These are phyloP conservation scores for Coemansia sp. DNA, from an alignment of 192 early-diverging fungal genomes.

Conservation along the genomic window DNA sequence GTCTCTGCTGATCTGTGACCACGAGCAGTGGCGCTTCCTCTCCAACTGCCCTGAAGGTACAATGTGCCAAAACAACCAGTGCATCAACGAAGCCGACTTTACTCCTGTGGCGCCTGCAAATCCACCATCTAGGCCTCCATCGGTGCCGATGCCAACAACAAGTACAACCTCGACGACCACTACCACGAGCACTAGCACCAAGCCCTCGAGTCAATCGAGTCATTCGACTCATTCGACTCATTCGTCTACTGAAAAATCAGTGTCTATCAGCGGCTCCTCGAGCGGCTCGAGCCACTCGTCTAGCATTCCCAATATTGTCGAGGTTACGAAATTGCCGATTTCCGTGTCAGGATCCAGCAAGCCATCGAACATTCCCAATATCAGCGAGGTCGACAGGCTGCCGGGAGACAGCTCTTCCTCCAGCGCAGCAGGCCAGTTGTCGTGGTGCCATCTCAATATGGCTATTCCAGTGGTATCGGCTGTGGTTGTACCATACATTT, in stretches of 20 bases:
- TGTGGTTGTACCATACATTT: not conserved
- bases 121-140: not conserved
- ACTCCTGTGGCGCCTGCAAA: not conserved
- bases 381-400: not conserved
- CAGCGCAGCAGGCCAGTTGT: not conserved
- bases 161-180: not conserved
- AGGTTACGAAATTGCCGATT: not conserved
- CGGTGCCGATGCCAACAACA: not conserved
- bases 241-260: not conserved
- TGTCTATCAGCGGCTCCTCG: not conserved
- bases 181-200: not conserved
- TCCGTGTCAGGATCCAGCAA: not conserved
- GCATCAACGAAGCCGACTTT: not conserved
- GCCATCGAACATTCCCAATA: not conserved
- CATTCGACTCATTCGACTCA: not conserved
- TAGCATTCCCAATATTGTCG: not conserved
- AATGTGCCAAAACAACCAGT: not conserved
- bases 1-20: not conserved
- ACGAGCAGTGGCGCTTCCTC: not conserved
- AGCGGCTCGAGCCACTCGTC: not conserved
- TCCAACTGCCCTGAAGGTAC: conserved; percentile 9
- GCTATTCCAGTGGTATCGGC: not conserved
- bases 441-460: not conserved
- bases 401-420: not conserved
- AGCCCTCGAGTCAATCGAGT: not conserved